Evolutionary conservation across 108 stramenopile genomes (phyloP), one percentile per base, ranked within the genome.

Genomic region (Hondaea fermentalgiana): DNA sequence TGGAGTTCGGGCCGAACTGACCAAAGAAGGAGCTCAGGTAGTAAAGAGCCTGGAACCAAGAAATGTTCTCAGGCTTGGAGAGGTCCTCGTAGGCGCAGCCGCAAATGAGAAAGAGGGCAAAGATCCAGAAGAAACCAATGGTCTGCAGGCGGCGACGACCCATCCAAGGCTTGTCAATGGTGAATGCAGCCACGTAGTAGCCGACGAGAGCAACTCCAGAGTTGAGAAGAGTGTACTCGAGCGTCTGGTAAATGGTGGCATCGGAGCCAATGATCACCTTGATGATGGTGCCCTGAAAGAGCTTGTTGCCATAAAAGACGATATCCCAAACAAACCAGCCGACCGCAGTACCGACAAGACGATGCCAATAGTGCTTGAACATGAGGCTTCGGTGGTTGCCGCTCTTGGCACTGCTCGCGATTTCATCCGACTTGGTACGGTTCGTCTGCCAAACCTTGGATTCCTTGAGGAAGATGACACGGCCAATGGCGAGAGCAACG

Each of bases 241-340:
- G 28, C 44, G 57, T 87, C 87, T 83, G 60, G 53, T 17, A 43
- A 28, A 60, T 44, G 60, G 42, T 19, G 64, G 60, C 87, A 23
- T n/a, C 60, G 64, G 44, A 51, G 8, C 25, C 17, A 25, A 45
- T 29, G 29, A 88, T 25, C 16, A 28, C 21, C 44, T 58, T 16
- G 29, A 89, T 87, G 57, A 91, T 87, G 53, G 59, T 88, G 87
- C 47, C 49, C 10, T 59, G 44, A 60, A 90, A 91, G 25, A 91
- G 69, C 59, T 71, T 64, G 57, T 93, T 93, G 51, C 91, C 94
- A 88, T 94, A 94, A 53, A 93, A 94, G n/a, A 87, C 29, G 25
- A 94, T 89, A 72, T 94, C 94, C 44, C 91, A 92, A n/a, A 94
- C 45, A 23, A 94, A 93, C 94, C 94, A 94, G 44, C 90, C 88